phyloP scores from a whole-genome alignment of 352 stramenopile species.

The Phytophthora hybrid region DNA sequence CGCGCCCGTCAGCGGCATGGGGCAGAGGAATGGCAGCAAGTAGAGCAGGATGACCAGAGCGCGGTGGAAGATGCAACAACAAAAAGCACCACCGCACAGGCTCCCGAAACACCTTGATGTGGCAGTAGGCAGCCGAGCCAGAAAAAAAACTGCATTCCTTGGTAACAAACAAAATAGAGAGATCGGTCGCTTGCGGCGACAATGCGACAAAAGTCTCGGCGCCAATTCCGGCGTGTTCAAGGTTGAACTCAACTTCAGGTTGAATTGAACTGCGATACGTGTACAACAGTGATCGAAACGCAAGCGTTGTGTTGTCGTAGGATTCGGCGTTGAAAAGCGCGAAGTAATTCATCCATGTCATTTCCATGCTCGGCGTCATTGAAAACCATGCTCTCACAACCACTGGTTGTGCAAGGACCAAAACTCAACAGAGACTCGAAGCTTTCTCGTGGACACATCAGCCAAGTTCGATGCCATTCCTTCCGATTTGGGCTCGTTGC shows the following conservation, averaged over 20 bases:
- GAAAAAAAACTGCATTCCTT: slow-evolving; percentile 18
- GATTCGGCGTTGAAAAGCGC: not conserved
- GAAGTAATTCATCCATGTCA: not conserved
- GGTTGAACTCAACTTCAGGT: not conserved
- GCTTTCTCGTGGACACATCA: slow-evolving; percentile 11
- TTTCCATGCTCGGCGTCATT: not conserved
- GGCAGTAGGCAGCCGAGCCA: not conserved
- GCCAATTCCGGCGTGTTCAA: not conserved
- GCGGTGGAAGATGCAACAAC: slow-evolving; percentile 8
- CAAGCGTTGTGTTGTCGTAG: not conserved
- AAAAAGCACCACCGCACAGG: not conserved
- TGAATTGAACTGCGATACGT: not conserved
- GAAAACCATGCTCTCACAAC: not conserved
- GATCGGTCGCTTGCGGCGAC: slow-evolving; percentile 10
- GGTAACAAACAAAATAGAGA: slow-evolving; percentile 32
- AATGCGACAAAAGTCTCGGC: slow-evolving; percentile 5
- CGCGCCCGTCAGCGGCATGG: slow-evolving; percentile 59
- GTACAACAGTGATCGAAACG: not conserved
- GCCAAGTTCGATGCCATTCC: not conserved
- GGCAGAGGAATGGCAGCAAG: slow-evolving; percentile 34
- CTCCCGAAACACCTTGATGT: slow-evolving; percentile 1
- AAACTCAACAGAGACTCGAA: not conserved
- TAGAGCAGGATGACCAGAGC: slow-evolving; percentile 30
- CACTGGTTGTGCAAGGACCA: not conserved
- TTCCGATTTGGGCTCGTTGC: slow-evolving; percentile 1